Percentiles rank a stretch among this genome's conserved stretches.
Conservation (phyloP, 106 monocot species). For the Iris macrosiphon region DNA sequence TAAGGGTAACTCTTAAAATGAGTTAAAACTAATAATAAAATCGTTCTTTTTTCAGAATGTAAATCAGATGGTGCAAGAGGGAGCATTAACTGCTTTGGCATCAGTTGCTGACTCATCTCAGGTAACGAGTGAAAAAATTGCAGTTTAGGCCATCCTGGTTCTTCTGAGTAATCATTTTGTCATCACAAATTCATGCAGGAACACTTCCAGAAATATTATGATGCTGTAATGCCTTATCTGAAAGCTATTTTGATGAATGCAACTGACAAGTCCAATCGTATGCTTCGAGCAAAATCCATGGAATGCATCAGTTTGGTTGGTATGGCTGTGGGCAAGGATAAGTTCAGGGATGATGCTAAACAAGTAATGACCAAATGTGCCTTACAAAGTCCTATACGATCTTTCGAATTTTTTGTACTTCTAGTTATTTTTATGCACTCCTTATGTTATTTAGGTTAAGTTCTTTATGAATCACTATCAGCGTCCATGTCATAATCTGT, state of each 20-base stretch:
- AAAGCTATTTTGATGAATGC: slow-evolving; percentile 95
- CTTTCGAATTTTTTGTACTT: too few species aligned
- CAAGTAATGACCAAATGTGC: slow-evolving; percentile 68
- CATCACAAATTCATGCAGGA: slow-evolving; percentile 45
- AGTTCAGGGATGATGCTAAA: slow-evolving; percentile 90
- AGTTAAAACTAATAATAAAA: not conserved
- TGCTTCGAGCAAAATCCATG: slow-evolving; percentile 97
- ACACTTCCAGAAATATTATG: slow-evolving; percentile 95
- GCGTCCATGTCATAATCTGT: too few species aligned
- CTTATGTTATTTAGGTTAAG: too few species aligned
- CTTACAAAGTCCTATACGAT: too few species aligned
- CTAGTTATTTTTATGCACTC: too few species aligned
- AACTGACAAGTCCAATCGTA: slow-evolving; percentile 89
- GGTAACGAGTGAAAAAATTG: slow-evolving; percentile 24
- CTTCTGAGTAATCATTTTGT: slow-evolving; percentile 22
- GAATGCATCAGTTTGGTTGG: slow-evolving; percentile 98
- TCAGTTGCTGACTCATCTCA: slow-evolving; percentile 66
- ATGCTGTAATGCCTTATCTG: slow-evolving; percentile 89
- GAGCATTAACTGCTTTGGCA: slow-evolving; percentile 57
- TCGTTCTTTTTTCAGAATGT: slow-evolving; percentile 29
- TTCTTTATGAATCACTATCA: too few species aligned
- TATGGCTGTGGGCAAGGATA: slow-evolving; percentile 99
- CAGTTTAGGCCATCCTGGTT: not conserved
- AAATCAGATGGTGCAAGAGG: slow-evolving; percentile 62
- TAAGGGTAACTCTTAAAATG: not conserved